Evolutionary conservation across 192 early-diverging fungal species (phyloP).

Genomic region (Obelidium mucronatum): DNA sequence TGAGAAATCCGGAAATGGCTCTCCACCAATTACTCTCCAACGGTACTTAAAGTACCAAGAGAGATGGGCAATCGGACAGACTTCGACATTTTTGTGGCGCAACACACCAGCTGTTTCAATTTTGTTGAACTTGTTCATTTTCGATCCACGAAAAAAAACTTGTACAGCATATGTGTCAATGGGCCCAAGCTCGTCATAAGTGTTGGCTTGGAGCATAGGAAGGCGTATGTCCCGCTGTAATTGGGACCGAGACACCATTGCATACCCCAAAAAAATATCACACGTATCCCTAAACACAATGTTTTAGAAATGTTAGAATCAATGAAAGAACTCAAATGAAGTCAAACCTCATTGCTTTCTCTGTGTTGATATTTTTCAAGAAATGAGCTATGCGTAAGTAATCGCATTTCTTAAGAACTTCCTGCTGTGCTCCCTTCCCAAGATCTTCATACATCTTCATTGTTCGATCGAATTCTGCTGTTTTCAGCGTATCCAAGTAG

Average conservation of each 20-base stretch:
- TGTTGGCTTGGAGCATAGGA: background rate
- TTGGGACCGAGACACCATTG: background rate
- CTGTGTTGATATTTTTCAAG: background rate
- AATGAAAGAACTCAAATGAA: too few relatives aligned
- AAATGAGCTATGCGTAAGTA: background rate
- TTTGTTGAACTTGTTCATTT: slow-evolving; percentile 11
- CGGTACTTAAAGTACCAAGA: background rate
- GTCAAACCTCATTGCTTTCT: too few relatives aligned
- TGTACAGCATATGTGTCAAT: background rate
- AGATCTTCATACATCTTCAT: slow-evolving; percentile 10
- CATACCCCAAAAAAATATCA: background rate
- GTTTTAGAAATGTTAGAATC: slow-evolving; percentile 1
- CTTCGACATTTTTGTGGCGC: background rate
- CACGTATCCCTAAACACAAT: background rate
- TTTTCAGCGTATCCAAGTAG: background rate
- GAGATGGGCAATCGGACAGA: background rate
- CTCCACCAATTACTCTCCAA: background rate
- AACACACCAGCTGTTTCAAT: background rate
- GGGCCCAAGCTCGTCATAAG: background rate
- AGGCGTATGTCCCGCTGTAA: background rate
- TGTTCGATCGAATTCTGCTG: background rate
- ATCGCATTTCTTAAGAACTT: background rate
- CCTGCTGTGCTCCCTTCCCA: background rate
- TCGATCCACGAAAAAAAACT: background rate
- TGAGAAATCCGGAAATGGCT: background rate